Evolutionary conservation across 805 yeast species (phyloP).

Genomic region (Hanseniaspora mollemarum): DNA sequence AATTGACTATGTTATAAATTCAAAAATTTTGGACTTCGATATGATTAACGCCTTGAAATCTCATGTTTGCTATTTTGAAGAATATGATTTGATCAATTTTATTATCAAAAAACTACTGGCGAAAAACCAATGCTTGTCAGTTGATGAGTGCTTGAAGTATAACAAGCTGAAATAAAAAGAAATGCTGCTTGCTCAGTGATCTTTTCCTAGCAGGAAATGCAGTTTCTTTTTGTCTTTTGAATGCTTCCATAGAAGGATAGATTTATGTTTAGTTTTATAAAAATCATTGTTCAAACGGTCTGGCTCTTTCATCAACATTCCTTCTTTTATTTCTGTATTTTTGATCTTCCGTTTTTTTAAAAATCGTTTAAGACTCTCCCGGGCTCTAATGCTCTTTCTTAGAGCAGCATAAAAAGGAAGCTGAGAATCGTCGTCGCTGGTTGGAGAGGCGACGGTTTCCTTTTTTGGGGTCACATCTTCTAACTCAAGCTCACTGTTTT

Average conservation of each 20-base stretch:
- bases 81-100: constrained; percentile 71
- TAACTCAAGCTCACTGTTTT: background rate
- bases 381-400: background rate
- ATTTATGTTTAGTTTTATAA: background rate
- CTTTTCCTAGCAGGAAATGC: background rate
- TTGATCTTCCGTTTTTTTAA: constrained; percentile 1
- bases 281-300: constrained; percentile 3
- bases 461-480: background rate
- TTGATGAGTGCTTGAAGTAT: constrained; percentile 1
- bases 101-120: constrained; percentile 46
- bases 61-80: constrained; percentile 81
- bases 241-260: constrained; percentile 5
- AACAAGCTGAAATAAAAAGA: background rate
- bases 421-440: background rate
- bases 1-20: constrained; percentile 68
- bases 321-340: background rate
- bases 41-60: constrained; percentile 73
- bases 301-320: background rate
- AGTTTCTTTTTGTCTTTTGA: background rate
- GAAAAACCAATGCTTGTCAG: background rate
- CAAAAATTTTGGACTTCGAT: constrained; percentile 69
- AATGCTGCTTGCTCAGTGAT: background rate
- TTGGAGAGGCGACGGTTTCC: background rate
- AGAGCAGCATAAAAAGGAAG: background rate
- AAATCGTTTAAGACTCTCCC: background rate